Percentiles rank a stretch among this genome's conserved stretches.
Conservation (phyloP, 495 filamentous ascomycete species). For the Neurospora sp. region DNA sequence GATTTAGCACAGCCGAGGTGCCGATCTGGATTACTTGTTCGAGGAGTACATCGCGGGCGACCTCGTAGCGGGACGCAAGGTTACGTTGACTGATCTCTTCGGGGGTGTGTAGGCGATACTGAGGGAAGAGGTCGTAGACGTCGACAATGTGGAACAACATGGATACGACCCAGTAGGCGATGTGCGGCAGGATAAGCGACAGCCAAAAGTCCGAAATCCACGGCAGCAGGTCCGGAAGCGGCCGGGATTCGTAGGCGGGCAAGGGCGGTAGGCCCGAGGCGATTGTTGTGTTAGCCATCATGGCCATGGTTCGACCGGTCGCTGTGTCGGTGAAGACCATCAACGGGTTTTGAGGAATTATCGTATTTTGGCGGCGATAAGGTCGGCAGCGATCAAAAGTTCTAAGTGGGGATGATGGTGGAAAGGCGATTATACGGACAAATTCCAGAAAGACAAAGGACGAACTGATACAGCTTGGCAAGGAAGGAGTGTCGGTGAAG, state of each 20-base stretch:
- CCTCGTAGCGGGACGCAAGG: slow-evolving; percentile 70
- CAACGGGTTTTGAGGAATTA: not conserved
- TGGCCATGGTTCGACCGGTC: slow-evolving; percentile 13
- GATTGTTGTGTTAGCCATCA: slow-evolving; percentile 37
- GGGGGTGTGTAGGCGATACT: slow-evolving; percentile 87
- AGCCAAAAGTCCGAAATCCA: slow-evolving; percentile 74
- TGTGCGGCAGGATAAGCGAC: slow-evolving; percentile 60
- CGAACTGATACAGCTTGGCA: not conserved
- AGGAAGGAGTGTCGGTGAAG: not conserved
- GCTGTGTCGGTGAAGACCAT: not conserved
- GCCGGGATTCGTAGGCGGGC: slow-evolving; percentile 57
- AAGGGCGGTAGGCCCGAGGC: slow-evolving; percentile 59
- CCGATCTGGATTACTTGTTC: slow-evolving; percentile 82
- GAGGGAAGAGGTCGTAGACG: slow-evolving; percentile 66
- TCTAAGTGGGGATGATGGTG: not conserved
- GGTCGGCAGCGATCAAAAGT: not conserved
- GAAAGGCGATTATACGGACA: not conserved
- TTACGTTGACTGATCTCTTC: slow-evolving; percentile 81
- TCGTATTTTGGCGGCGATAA: not conserved
- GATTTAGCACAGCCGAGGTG: slow-evolving; percentile 48
- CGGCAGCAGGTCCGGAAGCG: slow-evolving; percentile 60
- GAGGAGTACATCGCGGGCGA: slow-evolving; percentile 75
- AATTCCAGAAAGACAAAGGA: not conserved
- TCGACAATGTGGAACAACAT: slow-evolving; percentile 80
- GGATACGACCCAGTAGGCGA: slow-evolving; percentile 85